phyloP scores from a whole-genome alignment of 352 stramenopile species.

The Globisporangium carolinianum region DNA sequence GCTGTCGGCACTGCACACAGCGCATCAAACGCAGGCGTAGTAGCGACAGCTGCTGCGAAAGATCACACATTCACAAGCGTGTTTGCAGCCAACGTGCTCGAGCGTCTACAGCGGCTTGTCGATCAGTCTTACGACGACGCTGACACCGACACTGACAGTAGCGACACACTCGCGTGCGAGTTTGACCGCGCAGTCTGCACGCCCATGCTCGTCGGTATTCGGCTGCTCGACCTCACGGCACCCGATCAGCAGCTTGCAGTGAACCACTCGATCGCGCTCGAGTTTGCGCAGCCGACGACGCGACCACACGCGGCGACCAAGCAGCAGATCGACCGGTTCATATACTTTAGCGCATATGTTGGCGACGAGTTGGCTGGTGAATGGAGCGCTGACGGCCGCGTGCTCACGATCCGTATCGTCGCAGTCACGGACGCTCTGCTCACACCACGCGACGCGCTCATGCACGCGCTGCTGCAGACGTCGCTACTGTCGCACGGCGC shows the following conservation, averaged over 20 bases:
- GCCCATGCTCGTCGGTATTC: constrained; percentile 44
- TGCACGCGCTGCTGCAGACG: constrained; percentile 33
- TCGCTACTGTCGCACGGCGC: constrained; percentile 7
- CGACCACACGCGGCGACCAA: constrained; percentile 21
- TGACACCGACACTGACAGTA: background rate
- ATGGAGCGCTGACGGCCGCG: constrained; percentile 31
- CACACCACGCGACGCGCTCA: constrained; percentile 33
- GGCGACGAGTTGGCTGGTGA: constrained; percentile 32
- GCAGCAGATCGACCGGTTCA: constrained; percentile 30
- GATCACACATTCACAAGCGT: background rate
- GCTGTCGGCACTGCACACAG: background rate
- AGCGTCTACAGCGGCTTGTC: background rate
- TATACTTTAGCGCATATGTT: constrained; percentile 53
- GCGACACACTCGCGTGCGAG: constrained; percentile 26
- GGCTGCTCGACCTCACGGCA: constrained; percentile 28
- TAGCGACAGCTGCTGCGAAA: background rate
- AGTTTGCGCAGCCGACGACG: constrained; percentile 54
- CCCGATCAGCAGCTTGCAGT: constrained; percentile 17
- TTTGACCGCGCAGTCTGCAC: constrained; percentile 47
- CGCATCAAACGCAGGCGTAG: background rate
- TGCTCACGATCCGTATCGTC: constrained; percentile 36
- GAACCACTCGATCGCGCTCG: constrained; percentile 42
- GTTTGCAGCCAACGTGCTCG: background rate
- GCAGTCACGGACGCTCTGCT: constrained; percentile 25
- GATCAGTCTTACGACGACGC: background rate